phyloP scores from a whole-genome alignment of 352 stramenopile species.

The Globisporangium heterothallicum region DNA sequence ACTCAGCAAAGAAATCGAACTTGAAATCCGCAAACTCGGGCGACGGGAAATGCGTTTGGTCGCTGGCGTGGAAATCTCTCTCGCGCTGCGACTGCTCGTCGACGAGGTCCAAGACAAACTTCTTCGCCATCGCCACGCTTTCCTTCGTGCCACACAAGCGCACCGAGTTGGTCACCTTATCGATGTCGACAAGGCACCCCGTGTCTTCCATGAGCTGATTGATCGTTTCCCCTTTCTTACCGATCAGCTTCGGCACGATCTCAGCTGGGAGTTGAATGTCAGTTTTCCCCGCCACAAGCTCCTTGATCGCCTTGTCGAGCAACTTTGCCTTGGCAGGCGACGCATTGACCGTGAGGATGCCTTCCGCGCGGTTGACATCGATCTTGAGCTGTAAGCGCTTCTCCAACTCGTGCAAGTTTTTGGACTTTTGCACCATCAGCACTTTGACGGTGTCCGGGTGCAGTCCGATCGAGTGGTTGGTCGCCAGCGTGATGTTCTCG shows the following conservation, averaged over 20 bases:
- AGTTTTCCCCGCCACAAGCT: constrained; percentile 44
- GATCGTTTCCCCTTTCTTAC: constrained; percentile 81
- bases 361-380: constrained; percentile 65
- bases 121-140: constrained; percentile 46
- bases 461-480: constrained; percentile 57
- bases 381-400: constrained; percentile 52
- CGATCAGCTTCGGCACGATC: constrained; percentile 79
- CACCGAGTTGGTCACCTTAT: constrained; percentile 71
- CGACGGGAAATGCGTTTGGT: constrained; percentile 34
- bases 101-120: constrained; percentile 59
- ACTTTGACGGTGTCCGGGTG: constrained; percentile 75
- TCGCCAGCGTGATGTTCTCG: constrained; percentile 68
- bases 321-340: constrained; percentile 44
- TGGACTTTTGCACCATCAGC: constrained; percentile 70
- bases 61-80: constrained; percentile 37
- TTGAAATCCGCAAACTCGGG: constrained; percentile 44
- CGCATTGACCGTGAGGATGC: constrained; percentile 48
- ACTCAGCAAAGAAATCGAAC: constrained; percentile 77
- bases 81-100: constrained; percentile 58
- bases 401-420: constrained; percentile 66
- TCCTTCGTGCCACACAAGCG: constrained; percentile 53
- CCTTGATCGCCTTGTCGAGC: constrained; percentile 50
- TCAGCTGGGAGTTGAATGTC: constrained; percentile 63
- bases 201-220: constrained; percentile 83
- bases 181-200: constrained; percentile 66